Conservation (phyloP, 805 yeast genomes). For the Ogataea henricii region DNA sequence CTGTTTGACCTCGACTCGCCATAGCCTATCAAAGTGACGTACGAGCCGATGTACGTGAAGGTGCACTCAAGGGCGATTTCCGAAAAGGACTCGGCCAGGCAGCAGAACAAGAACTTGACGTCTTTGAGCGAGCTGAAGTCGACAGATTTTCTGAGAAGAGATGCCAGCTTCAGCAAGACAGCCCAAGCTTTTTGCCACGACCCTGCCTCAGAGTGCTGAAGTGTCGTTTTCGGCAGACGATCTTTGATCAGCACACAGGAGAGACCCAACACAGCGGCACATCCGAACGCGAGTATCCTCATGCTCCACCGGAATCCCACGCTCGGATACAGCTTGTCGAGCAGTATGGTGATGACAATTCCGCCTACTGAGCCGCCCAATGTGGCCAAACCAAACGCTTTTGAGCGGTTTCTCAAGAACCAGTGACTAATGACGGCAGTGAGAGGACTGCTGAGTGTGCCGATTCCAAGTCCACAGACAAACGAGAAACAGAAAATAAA, state of each 20-base stretch:
- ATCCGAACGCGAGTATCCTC: slow-evolving; percentile 48
- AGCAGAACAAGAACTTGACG: slow-evolving; percentile 38
- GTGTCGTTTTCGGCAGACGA: slow-evolving; percentile 23
- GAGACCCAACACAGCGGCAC: slow-evolving; percentile 28
- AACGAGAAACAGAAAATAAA: slow-evolving; percentile 50
- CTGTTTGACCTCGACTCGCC: slow-evolving; percentile 39
- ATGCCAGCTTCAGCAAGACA: background rate
- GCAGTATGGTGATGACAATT: slow-evolving; percentile 49
- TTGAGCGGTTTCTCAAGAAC: slow-evolving; percentile 54
- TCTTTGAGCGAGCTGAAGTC: slow-evolving; percentile 42
- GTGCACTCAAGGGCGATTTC: slow-evolving; percentile 52
- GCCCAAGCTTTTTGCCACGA: slow-evolving; percentile 3
- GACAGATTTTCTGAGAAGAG: slow-evolving; percentile 27
- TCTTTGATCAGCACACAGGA: slow-evolving; percentile 38
- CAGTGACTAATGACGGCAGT: slow-evolving; percentile 61
- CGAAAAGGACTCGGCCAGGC: slow-evolving; percentile 39
- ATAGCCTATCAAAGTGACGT: slow-evolving; percentile 47
- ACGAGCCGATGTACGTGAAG: slow-evolving; percentile 52
- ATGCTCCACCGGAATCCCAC: slow-evolving; percentile 59
- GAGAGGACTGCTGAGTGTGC: slow-evolving; percentile 53
- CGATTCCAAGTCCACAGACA: slow-evolving; percentile 43
- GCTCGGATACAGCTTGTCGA: slow-evolving; percentile 44
- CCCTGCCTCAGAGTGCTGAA: slow-evolving; percentile 5
- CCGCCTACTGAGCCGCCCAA: slow-evolving; percentile 57
- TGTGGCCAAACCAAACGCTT: slow-evolving; percentile 58